These are phyloP conservation scores for Escovopsis sp. DNA, from an alignment of 2,329 filamentous ascomycete genomes.

Conservation along the genomic window DNA sequence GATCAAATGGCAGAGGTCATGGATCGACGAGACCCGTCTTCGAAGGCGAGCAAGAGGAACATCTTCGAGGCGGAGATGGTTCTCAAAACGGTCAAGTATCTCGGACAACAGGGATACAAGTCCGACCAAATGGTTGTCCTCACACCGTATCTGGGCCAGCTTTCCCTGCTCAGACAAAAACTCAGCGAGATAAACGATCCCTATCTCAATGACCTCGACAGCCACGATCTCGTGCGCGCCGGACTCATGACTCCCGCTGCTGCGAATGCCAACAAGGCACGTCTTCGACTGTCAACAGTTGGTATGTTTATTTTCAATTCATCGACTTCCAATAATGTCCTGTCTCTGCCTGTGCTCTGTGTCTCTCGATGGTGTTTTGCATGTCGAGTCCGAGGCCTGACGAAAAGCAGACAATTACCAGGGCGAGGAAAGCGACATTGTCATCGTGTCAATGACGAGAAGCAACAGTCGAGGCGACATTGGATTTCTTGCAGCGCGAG, in stretches of 20 bases:
- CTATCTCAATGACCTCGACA: constrained; percentile 53
- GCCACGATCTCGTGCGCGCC: constrained; percentile 39
- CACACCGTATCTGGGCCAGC: constrained; percentile 57
- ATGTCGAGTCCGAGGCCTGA: too few species aligned
- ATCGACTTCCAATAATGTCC: background rate
- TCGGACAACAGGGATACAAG: constrained; percentile 56
- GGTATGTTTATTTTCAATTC: constrained; percentile 27
- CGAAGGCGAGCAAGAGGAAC: constrained; percentile 42
- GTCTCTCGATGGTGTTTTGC: too few species aligned
- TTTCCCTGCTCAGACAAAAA: constrained; percentile 38
- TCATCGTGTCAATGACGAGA: constrained; percentile 51
- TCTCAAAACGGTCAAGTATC: constrained; percentile 46
- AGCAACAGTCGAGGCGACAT: constrained; percentile 50
- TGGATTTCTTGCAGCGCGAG: constrained; percentile 51
- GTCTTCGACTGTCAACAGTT: constrained; percentile 51
- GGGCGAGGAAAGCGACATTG: constrained; percentile 60
- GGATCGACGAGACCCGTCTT: constrained; percentile 34
- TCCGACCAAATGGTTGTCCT: constrained; percentile 50
- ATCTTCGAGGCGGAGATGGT: constrained; percentile 51
- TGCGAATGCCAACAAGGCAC: constrained; percentile 33
- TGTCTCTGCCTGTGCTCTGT: too few species aligned
- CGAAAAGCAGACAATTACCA: constrained; percentile 64
- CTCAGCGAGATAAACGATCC: constrained; percentile 45
- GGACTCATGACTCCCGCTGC: constrained; percentile 42
- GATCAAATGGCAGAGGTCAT: constrained; percentile 22